Conservation (phyloP, 1,139 yeast genomes). For the Kazachstania sp. region DNA sequence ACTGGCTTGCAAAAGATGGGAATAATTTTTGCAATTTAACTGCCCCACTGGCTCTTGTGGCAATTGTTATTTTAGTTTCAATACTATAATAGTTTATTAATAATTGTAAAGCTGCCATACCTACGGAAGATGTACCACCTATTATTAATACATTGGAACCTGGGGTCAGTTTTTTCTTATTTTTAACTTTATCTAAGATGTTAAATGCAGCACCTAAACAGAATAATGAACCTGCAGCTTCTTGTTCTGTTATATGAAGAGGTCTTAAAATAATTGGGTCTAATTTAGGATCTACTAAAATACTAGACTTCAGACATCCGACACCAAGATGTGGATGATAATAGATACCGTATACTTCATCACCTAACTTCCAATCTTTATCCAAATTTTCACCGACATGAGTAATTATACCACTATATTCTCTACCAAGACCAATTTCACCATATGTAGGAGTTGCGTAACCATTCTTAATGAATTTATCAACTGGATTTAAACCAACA, state of each 20-base stretch:
- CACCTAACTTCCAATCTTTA: conserved; percentile 45
- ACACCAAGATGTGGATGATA: conserved; percentile 36
- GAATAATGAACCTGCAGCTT: conserved; percentile 54
- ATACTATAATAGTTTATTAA: conserved; percentile 42
- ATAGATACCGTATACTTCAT: conserved; percentile 53
- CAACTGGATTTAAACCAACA: conserved; percentile 51
- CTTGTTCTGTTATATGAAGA: conserved; percentile 37
- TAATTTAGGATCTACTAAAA: conserved; percentile 37
- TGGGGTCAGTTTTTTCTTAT: conserved; percentile 23
- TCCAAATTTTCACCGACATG: conserved; percentile 45
- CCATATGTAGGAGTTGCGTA: conserved; percentile 33
- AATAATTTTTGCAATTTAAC: conserved; percentile 24
- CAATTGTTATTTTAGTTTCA: conserved; percentile 38
- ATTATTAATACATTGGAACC: conserved; percentile 42
- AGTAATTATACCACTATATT: conserved; percentile 56
- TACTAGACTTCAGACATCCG: conserved; percentile 49
- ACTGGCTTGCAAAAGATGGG: conserved; percentile 24
- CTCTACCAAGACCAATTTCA: conserved; percentile 58
- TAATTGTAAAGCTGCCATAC: conserved; percentile 50
- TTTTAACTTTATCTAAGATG: conserved; percentile 33
- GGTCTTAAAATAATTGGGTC: conserved; percentile 43
- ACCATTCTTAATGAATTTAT: conserved; percentile 40
- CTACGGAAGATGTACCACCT: conserved; percentile 74
- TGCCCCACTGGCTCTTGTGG: conserved; percentile 33
- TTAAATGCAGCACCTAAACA: conserved; percentile 48